These are phyloP conservation scores for Beta lomatogona DNA, from an alignment of 179 eudicot species.

Conservation along the genomic window DNA sequence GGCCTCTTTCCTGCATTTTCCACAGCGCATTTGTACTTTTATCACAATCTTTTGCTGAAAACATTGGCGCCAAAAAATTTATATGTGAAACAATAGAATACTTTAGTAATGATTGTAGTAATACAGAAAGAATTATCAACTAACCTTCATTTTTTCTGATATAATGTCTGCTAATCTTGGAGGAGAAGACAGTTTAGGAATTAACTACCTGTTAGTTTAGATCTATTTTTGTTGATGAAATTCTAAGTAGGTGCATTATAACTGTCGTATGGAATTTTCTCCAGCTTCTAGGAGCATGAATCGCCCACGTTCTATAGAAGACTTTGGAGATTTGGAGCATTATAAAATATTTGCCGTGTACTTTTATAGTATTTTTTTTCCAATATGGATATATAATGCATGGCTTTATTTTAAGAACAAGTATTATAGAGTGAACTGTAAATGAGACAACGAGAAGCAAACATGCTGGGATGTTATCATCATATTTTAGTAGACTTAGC, in stretches of 20 bases:
- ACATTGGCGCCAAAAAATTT: neutral
- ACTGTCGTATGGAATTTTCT: too few relatives aligned
- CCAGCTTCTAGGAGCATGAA: neutral
- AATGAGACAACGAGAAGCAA: neutral
- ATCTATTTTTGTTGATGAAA: too few relatives aligned
- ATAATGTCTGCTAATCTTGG: neutral
- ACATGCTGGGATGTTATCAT: conserved; percentile 9
- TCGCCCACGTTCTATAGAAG: conserved; percentile 20
- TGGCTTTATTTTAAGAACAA: neutral
- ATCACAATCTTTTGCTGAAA: conserved; percentile 44
- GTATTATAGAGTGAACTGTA: neutral
- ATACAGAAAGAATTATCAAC: neutral
- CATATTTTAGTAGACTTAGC: neutral
- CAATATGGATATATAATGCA: neutral
- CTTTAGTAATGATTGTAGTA: neutral
- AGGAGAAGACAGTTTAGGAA: neutral
- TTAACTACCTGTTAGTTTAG: too few relatives aligned
- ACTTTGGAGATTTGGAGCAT: neutral
- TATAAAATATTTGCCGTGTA: neutral
- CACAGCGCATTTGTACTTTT: conserved; percentile 31
- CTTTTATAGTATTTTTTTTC: neutral
- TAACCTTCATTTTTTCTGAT: neutral
- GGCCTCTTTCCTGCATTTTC: conserved; percentile 37
- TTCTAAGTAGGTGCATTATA: neutral
- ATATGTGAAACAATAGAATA: neutral